Evolutionary conservation across 2,329 filamentous ascomycete genomes (phyloP), one percentile per base, ranked within the genome.

Genomic region (Albophoma yamanashiensis): DNA sequence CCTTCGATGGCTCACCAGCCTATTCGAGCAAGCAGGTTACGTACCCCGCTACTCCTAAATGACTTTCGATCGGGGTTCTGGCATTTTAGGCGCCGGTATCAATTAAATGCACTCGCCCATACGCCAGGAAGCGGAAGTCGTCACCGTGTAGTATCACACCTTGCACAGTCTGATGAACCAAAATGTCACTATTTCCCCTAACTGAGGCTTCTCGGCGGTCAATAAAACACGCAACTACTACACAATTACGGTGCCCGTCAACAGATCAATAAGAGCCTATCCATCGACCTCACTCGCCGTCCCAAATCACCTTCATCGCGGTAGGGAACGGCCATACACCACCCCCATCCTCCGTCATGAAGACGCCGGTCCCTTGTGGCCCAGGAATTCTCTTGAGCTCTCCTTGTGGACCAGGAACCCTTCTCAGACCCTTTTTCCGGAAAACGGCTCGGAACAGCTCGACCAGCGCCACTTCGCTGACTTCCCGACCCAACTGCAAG

Each of bases 401-500:
- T 0, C 89, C 89, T 72, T 88, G 84, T 0, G 81, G 74, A 0
- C 89, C 89, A 0, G 82, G 75, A 0, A 83, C 85, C 38, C 85
- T 78, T 7, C 84, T 76, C 14, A 92, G 70, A 59, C 84, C 85
- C 64, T 82, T 78, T 65, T 84, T 76, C 61, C 79, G 75, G 66
- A 87, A 88, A 2, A 90, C 73, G 0, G 82, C 81, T 56, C 88
- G 82, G 71, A 91, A 82, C 78, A 91, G 86, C 64, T 87, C 82
- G 0, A 83, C 82, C 61, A 92, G 74, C 0, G 84, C 86, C 2
- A 84, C 77, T 62, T 85, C 78, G 68, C 79, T 84, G 15, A 82
- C 79, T 20, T 86, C 81, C 34, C 78, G 78, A 1, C 86, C 87
- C 0, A 91, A 76, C 62, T 82, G 86, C 3, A 81, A 76, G 66